Conservation (phyloP, 495 filamentous ascomycete species). For the Schizothecium vesticola region DNA sequence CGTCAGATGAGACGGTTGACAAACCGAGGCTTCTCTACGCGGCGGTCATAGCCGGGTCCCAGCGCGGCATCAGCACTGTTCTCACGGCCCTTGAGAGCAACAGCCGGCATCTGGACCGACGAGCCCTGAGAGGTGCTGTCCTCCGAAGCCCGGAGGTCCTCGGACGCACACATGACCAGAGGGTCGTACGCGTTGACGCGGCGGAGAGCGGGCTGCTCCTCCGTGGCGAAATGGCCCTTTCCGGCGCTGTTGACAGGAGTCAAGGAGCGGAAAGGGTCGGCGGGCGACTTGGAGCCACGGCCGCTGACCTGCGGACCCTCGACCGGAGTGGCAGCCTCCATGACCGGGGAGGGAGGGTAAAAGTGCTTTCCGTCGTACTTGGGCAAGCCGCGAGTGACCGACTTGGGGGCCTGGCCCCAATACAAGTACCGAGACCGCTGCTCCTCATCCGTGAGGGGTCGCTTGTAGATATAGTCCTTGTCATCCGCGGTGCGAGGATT, state of each 20-base stretch:
- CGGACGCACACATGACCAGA: conserved; percentile 16
- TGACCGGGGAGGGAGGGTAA: conserved; percentile 48
- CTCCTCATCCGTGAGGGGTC: conserved; percentile 45
- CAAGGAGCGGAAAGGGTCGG: conserved; percentile 34
- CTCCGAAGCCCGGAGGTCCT: conserved; percentile 7
- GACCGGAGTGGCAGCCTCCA: conserved; percentile 16
- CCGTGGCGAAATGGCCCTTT: conserved; percentile 15
- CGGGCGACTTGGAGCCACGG: conserved; percentile 25
- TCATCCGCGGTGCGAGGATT: conserved; percentile 28
- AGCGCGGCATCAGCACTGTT: conserved; percentile 13
- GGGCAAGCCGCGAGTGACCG: conserved; percentile 41
- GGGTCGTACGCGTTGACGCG: conserved; percentile 19
- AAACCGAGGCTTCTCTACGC: conserved; percentile 23
- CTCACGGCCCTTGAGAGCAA: conserved; percentile 13
- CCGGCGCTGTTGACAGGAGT: conserved; percentile 23
- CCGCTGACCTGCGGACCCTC: conserved; percentile 12
- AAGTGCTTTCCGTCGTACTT: conserved; percentile 55
- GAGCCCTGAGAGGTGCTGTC: neutral
- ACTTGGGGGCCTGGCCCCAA: conserved; percentile 43
- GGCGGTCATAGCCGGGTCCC: conserved; percentile 19
- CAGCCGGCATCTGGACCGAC: neutral
- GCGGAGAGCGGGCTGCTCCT: conserved; percentile 15
- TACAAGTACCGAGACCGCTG: conserved; percentile 44
- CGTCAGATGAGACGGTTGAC: neutral
- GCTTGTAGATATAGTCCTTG: conserved; percentile 42